A percentile compares a stretch with the other conserved stretches of the same genome.
phyloP scores from a whole-genome alignment of 495 filamentous ascomycete genomes.

The Penicillium coffeae region DNA sequence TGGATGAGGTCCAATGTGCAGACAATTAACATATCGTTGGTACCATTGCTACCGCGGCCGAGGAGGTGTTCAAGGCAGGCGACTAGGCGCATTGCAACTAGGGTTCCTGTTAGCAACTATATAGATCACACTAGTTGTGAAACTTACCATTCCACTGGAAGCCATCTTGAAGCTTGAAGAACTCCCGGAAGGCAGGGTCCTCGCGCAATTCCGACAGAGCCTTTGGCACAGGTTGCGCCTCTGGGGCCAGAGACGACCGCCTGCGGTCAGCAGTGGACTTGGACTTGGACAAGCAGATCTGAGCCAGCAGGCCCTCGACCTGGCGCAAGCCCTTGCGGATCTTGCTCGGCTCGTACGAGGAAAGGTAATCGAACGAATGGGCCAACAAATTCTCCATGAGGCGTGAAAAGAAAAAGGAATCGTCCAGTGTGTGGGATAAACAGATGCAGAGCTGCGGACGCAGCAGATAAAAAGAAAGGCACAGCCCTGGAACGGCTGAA shows the following conservation, averaged over 20 bases:
- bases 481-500: background rate
- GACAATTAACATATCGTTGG: constrained; percentile 86
- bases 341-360: constrained; percentile 83
- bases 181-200: constrained; percentile 92
- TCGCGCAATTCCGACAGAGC: constrained; percentile 63
- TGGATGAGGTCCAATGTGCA: constrained; percentile 87
- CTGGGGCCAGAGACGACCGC: constrained; percentile 34
- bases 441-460: constrained; percentile 14
- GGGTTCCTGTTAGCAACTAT: background rate
- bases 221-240: constrained; percentile 53
- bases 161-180: constrained; percentile 92
- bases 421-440: constrained; percentile 4
- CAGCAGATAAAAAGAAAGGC: constrained; percentile 5
- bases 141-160: constrained; percentile 90
- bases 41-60: constrained; percentile 70
- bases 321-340: constrained; percentile 92
- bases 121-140: background rate
- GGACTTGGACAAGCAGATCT: constrained; percentile 79
- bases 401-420: background rate
- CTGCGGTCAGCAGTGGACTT: constrained; percentile 42
- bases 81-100: constrained; percentile 80
- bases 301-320: constrained; percentile 91
- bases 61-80: constrained; percentile 84
- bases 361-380: constrained; percentile 93
- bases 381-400: constrained; percentile 89